Conservation (phyloP, 2,329 filamentous ascomycete genomes). For the Colletotrichum sp. region DNA sequence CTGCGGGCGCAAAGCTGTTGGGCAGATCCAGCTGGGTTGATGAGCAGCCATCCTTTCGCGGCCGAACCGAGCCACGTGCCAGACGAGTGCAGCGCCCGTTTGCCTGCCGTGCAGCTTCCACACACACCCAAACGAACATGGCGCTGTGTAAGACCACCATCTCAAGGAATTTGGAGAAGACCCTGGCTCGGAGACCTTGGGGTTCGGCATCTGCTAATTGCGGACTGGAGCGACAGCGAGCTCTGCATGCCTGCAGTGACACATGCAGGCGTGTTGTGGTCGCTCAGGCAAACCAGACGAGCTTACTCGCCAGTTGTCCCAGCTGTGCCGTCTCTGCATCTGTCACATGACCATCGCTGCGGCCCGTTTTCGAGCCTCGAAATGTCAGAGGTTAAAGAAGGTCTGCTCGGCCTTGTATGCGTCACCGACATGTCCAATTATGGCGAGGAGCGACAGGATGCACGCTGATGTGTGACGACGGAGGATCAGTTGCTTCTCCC, state of each 20-base stretch:
- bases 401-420: not conserved
- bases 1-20: not conserved
- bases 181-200: not conserved
- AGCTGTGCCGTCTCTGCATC: not conserved
- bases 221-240: not conserved
- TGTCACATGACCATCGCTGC: not conserved
- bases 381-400: not conserved
- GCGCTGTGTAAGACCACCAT: not conserved
- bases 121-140: not conserved
- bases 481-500: slow-evolving; percentile 13
- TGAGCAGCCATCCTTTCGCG: not conserved
- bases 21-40: not conserved
- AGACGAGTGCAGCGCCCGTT: not conserved
- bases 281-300: not conserved
- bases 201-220: not conserved
- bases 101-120: not conserved
- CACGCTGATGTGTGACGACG: not conserved
- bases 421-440: not conserved
- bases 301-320: not conserved
- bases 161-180: not conserved
- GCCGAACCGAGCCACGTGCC: not conserved
- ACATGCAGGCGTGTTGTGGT: not conserved
- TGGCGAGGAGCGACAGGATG: not conserved
- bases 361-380: not conserved
- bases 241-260: not conserved